Base-by-base conservation (phyloP, 768 basidiomycete genomes). In the Collybia sordida region DNA sequence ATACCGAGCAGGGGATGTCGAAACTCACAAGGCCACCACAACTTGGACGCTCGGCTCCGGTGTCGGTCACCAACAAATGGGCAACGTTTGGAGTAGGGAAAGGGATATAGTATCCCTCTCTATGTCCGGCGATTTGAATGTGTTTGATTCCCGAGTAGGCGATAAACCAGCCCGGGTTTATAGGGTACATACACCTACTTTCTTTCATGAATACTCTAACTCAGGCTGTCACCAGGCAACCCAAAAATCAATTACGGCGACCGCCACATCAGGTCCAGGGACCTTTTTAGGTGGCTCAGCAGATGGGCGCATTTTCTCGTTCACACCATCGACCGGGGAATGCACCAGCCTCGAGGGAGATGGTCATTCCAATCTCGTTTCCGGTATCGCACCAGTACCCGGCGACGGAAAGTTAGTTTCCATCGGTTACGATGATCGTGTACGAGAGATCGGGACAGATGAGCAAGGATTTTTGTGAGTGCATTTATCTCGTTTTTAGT, bases 221-320 rank as follows among this genome's bases (percentile, higher is more conserved):
- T 15, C 18, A 4, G 4, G 9, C 31, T 18, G 19, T 8, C 17
- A 34, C 17, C 57, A 94, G 85, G 93, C 85, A 4, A 85, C 93
- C 14, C 88, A 93, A 64, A 92, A 85, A 62, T 70, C 88, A 2
- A 78, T 98, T 55, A 96, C 88, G 0, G 77, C 88, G 0, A 74
- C 81, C 15, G 64, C 80, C 1, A 63, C 77, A 0, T 59, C 64
- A 0, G 61, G 64, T 2, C 62, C 75, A 1, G 65, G 63, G n/a
- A 92, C 91, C 0, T 91, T 96, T 73, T 72, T 93, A 49, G 79
- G 84, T 0, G 93, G 93, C 15, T 84, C 86, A 0, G 84, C 86
- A 3, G 90, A 93, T 53, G 93, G 93, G 1, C 85, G 90, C 12
- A 70, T 85, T 1, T 73, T 86, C 41, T 75, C 84, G 1, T 91